Base-by-base conservation (phyloP, 306 rosid species). In the Vicia faba region DNA sequence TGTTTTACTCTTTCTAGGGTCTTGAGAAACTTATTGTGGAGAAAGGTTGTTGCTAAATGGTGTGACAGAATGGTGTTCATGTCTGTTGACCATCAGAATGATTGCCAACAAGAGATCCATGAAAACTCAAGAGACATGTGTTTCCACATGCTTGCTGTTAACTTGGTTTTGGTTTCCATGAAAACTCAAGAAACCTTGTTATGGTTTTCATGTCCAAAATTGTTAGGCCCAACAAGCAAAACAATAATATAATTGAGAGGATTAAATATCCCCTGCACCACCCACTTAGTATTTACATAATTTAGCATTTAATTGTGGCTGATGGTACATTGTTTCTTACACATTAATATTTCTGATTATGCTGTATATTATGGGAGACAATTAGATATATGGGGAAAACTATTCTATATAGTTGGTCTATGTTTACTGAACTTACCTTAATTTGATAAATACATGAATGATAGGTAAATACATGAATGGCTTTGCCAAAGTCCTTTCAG, bases 11-110 rank as follows among this genome's bases (percentile, higher is more conserved):
- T 43, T 53, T 61, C 69, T 38, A 39, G 56, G 31, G 7, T 5
- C 14, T 53, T 39, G 14, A 40, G 29, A 50, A 55, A 55, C 38
- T 54, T 55, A 5, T 36, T 6, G 31, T 62, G 35, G 50, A 71
- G 26, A 68, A 11, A 41, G 44, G 45, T 60, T 67, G 14, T 61
- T 61, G 50, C 26, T 60, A 41, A 51, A 51, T 51, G 75, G 58
- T 51, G 28, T 64, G 15, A 8, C 28, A 25, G 28, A 20, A 20
- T 25, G 28, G 31, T 39, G 64, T 67, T 67, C 26, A 36, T 40
- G 64, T 51, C 40, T 40, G 64, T 40, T 40, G 49, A 28, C 29
- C 68, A 63, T 59, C 28, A 49, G 18, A 54, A 64, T 54, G 65
- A 38, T 64, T 64, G 31, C 38, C 67, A 33, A 15, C 66, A 29